A percentile compares a stretch with the other conserved stretches of the same genome.
Evolutionary conservation across 306 rosid species (phyloP).

Genomic region (Pyrus bretschneideri): DNA sequence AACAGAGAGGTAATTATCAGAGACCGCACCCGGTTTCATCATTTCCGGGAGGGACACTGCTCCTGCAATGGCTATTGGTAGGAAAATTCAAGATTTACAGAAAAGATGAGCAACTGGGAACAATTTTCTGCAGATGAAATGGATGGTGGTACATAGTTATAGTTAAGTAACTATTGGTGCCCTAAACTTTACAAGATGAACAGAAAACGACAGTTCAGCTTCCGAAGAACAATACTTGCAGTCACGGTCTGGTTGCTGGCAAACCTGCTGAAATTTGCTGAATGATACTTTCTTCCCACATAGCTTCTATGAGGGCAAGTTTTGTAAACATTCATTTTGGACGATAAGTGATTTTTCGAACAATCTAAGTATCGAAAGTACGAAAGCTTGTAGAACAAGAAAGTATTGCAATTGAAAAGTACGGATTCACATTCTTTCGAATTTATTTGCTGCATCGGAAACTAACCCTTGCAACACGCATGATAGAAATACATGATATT

Average conservation of each 20-base stretch:
- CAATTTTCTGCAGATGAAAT: background rate
- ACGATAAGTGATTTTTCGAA: too few relatives aligned
- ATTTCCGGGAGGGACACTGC: conserved; percentile 60
- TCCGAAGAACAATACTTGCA: too few relatives aligned
- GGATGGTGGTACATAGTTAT: too few relatives aligned
- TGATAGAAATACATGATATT: conserved; percentile 4
- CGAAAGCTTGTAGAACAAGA: background rate
- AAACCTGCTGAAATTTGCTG: background rate
- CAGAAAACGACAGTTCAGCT: background rate
- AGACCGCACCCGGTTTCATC: conserved; percentile 75
- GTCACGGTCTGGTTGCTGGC: too few relatives aligned
- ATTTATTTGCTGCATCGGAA: conserved; percentile 1
- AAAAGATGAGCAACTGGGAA: background rate
- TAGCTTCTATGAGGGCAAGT: background rate
- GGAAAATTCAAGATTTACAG: background rate
- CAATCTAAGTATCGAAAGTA: too few relatives aligned
- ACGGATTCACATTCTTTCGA: background rate
- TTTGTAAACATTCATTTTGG: too few relatives aligned
- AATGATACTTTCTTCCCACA: too few relatives aligned
- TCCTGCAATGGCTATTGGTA: conserved; percentile 75
- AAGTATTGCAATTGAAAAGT: background rate
- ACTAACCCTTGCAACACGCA: background rate
- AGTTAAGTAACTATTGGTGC: too few relatives aligned
- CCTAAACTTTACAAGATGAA: background rate
- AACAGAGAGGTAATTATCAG: conserved; percentile 60